These are phyloP conservation scores for Suhomyces sp. DNA, from an alignment of 805 yeast genomes.

Conservation along the genomic window DNA sequence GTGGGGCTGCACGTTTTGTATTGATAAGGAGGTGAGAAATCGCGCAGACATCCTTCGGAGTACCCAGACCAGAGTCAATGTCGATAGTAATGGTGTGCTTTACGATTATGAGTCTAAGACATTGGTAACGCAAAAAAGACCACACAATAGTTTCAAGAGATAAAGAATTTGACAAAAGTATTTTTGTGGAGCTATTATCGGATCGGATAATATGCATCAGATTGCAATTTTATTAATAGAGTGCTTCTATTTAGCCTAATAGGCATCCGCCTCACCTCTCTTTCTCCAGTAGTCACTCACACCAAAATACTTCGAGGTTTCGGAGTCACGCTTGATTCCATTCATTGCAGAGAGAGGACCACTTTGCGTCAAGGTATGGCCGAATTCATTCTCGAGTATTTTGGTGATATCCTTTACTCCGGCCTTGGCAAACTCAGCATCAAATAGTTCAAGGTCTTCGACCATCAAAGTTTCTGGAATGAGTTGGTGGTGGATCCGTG, in stretches of 20 bases:
- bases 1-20: not conserved
- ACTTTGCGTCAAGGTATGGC: slow-evolving; percentile 31
- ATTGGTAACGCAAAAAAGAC: no score
- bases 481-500: slow-evolving; percentile 87
- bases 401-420: slow-evolving; percentile 32
- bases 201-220: not conserved
- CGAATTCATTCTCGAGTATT: slow-evolving; percentile 43
- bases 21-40: not conserved
- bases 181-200: not conserved
- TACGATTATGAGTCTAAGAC: not conserved
- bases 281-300: slow-evolving; percentile 92
- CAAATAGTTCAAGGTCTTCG: slow-evolving; percentile 49
- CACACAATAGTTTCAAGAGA: not conserved
- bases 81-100: not conserved
- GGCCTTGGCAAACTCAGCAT: slow-evolving; percentile 27
- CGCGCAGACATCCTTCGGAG: not conserved
- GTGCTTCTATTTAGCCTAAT: slow-evolving; percentile 22
- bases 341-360: slow-evolving; percentile 43
- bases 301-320: slow-evolving; percentile 52
- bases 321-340: slow-evolving; percentile 44
- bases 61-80: not conserved
- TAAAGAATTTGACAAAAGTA: not conserved
- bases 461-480: slow-evolving; percentile 66
- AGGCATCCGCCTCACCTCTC: slow-evolving; percentile 69
- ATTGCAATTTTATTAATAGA: no score